Evolutionary conservation across 2,329 filamentous ascomycete genomes (phyloP).

Genomic region (Botryotinia calthae): DNA sequence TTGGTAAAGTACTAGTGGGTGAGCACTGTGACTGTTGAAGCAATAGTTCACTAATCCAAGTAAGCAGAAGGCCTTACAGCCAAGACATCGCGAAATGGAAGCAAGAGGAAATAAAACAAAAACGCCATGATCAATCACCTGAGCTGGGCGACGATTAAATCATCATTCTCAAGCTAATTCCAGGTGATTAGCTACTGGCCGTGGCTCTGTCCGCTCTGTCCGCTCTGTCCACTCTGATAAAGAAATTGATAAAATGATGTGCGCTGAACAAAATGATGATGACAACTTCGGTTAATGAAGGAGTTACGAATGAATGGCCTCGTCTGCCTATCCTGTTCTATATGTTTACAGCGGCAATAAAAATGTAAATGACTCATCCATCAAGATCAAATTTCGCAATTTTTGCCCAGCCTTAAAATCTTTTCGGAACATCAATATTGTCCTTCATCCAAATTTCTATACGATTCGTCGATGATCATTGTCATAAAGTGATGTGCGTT

Average conservation of each 20-base stretch:
- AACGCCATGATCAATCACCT: slow-evolving; percentile 11
- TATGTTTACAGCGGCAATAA: slow-evolving; percentile 8
- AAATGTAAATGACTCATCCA: background rate
- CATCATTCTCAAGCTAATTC: slow-evolving; percentile 10
- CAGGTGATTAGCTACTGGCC: background rate
- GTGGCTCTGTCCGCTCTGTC: background rate
- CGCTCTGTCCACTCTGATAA: background rate
- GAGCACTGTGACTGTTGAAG: slow-evolving; percentile 2
- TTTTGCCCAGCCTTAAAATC: slow-evolving; percentile 1
- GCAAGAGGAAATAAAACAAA: background rate
- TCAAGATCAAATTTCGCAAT: background rate
- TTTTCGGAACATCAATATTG: background rate
- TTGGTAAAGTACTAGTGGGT: background rate
- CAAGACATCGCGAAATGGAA: background rate
- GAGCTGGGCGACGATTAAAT: slow-evolving; percentile 14
- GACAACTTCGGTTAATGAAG: slow-evolving; percentile 12
- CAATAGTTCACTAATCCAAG: slow-evolving; percentile 7
- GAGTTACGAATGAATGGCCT: slow-evolving; percentile 5
- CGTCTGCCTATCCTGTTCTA: slow-evolving; percentile 14
- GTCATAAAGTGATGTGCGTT: slow-evolving; percentile 14
- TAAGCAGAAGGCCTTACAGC: background rate
- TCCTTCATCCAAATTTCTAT: background rate
- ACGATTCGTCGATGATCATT: background rate
- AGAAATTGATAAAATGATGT: background rate
- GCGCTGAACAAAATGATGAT: background rate